These are phyloP conservation scores for Epicoccum nigrum DNA, from an alignment of 2,329 filamentous ascomycete species.

Conservation along the genomic window DNA sequence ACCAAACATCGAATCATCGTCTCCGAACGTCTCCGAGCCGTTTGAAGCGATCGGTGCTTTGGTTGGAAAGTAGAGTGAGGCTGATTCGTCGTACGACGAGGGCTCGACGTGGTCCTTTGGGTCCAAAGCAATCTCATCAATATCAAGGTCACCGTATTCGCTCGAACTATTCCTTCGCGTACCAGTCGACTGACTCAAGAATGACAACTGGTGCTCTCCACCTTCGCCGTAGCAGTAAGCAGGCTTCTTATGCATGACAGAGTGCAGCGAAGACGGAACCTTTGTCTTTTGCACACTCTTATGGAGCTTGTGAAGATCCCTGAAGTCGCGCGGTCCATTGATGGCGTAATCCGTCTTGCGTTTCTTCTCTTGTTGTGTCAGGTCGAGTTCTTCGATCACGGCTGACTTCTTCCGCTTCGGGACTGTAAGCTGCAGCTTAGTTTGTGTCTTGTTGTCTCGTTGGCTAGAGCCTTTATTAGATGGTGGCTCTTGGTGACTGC, in stretches of 20 bases:
- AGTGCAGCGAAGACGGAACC: slow-evolving; percentile 26
- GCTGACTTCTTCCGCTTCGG: slow-evolving; percentile 34
- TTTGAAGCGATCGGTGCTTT: neutral
- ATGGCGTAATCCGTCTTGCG: slow-evolving; percentile 24
- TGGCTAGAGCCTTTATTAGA: neutral
- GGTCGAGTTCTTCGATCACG: slow-evolving; percentile 38
- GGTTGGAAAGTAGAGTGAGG: neutral
- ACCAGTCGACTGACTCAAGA: slow-evolving; percentile 14
- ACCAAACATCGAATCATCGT: slow-evolving; percentile 39
- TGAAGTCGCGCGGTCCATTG: slow-evolving; percentile 27
- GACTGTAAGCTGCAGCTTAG: slow-evolving; percentile 34
- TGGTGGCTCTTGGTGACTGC: slow-evolving; percentile 11
- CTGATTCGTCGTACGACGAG: neutral
- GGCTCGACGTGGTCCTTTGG: neutral
- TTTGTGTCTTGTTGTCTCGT: slow-evolving; percentile 30
- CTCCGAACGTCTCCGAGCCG: slow-evolving; percentile 33
- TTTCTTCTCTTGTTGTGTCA: slow-evolving; percentile 42
- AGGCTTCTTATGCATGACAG: slow-evolving; percentile 37
- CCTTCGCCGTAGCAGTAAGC: slow-evolving; percentile 34
- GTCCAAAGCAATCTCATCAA: slow-evolving; percentile 21
- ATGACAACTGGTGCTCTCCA: slow-evolving; percentile 31
- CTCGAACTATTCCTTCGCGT: slow-evolving; percentile 22
- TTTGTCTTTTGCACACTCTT: slow-evolving; percentile 30
- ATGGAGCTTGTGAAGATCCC: slow-evolving; percentile 34
- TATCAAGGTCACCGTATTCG: slow-evolving; percentile 37